Conservation (phyloP, 768 basidiomycete species). For the Macrolepiota fuliginosa region DNA sequence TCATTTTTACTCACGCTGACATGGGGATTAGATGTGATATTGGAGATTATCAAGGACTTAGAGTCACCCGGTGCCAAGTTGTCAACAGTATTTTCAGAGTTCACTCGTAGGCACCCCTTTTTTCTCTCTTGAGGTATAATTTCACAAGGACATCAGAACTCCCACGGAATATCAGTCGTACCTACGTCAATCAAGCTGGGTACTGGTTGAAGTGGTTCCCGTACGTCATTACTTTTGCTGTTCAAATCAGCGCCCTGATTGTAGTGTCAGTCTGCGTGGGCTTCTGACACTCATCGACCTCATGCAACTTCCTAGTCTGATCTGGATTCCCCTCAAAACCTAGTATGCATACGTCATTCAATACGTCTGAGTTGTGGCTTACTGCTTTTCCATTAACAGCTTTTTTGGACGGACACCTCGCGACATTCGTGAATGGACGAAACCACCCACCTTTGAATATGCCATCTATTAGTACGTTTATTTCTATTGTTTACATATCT, state of each 20-base stretch:
- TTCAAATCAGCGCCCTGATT: not conserved
- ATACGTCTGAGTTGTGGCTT: slow-evolving; percentile 21
- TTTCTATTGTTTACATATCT: not conserved
- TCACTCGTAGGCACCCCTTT: slow-evolving; percentile 25
- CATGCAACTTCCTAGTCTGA: slow-evolving; percentile 78
- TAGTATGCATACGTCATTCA: slow-evolving; percentile 61
- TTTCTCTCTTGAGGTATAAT: not conserved
- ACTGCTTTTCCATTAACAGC: slow-evolving; percentile 27
- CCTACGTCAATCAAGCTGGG: slow-evolving; percentile 78
- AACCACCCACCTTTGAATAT: slow-evolving; percentile 75
- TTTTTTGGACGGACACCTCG: slow-evolving; percentile 73
- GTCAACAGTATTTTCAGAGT: slow-evolving; percentile 26
- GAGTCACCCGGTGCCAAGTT: slow-evolving; percentile 23
- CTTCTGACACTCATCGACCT: slow-evolving; percentile 83
- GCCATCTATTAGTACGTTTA: slow-evolving; percentile 58
- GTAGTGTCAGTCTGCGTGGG: slow-evolving; percentile 53
- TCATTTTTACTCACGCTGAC: not conserved
- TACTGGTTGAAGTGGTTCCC: slow-evolving; percentile 86
- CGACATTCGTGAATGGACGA: slow-evolving; percentile 75
- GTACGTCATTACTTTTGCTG: slow-evolving; percentile 32
- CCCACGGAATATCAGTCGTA: slow-evolving; percentile 62
- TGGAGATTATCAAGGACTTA: slow-evolving; percentile 28
- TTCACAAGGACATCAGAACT: slow-evolving; percentile 37
- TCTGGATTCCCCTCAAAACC: slow-evolving; percentile 67
- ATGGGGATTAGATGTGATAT: slow-evolving; percentile 23